phyloP scores from a whole-genome alignment of 805 yeast species.

The Ogataea angusta region DNA sequence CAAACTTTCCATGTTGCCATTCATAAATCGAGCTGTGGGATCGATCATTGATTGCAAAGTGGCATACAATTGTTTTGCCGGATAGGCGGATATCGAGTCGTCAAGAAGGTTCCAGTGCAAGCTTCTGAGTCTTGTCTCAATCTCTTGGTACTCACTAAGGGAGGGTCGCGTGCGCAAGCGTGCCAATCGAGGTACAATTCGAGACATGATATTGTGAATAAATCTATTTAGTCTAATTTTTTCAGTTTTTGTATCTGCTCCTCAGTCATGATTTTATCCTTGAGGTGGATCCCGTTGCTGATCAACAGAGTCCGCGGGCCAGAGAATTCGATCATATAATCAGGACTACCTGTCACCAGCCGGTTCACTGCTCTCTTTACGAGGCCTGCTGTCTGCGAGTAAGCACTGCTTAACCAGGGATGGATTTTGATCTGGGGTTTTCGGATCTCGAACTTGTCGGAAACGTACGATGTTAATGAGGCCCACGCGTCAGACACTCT shows the following conservation, averaged over 20 bases:
- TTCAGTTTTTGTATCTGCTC: conserved; percentile 23
- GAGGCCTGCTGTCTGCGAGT: background rate
- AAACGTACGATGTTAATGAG: background rate
- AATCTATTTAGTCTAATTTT: conserved; percentile 1
- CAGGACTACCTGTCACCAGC: conserved; percentile 19
- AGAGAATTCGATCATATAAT: conserved; percentile 25
- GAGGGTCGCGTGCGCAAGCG: conserved; percentile 7
- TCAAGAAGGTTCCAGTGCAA: conserved; percentile 26
- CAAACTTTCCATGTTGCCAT: conserved; percentile 1
- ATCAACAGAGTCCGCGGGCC: conserved; percentile 34
- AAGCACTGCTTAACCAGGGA: background rate
- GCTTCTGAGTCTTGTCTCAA: conserved; percentile 15
- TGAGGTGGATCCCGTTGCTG: conserved; percentile 26
- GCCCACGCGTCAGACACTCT: background rate
- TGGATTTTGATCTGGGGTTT: conserved; percentile 1
- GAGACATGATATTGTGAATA: background rate
- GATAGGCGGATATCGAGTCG: conserved; percentile 28
- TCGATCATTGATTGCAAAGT: conserved; percentile 28
- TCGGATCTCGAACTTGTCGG: background rate
- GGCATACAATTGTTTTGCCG: conserved; percentile 26
- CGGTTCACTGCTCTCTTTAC: conserved; percentile 8
- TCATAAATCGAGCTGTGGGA: conserved; percentile 16
- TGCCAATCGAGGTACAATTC: conserved; percentile 1
- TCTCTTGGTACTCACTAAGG: conserved; percentile 3
- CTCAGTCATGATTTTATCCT: conserved; percentile 23